Conservation (phyloP, 1,284 basidiomycete species). For the Fomitopsis schrenkii region DNA sequence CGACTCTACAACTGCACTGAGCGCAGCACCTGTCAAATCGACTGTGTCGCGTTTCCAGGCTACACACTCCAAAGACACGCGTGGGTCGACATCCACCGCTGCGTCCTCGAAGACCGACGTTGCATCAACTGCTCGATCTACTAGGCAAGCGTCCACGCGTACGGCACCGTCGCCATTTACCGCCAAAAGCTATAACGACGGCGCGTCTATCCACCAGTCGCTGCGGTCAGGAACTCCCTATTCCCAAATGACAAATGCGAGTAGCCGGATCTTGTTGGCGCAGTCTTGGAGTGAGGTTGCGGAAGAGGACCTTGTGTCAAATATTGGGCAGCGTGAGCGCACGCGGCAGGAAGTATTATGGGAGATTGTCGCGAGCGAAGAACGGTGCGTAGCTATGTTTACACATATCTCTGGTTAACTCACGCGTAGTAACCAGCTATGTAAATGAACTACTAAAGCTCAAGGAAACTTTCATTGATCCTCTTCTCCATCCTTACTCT, state of each 20-base stretch:
- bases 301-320: conserved; percentile 91
- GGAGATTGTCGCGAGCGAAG: conserved; percentile 97
- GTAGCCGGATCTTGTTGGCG: conserved; percentile 71
- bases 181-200: conserved; percentile 41
- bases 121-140: conserved; percentile 31
- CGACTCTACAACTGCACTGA: conserved; percentile 33
- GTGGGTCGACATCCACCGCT: conserved; percentile 60
- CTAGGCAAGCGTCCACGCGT: conserved; percentile 53
- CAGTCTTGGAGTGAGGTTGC: conserved; percentile 95
- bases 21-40: conserved; percentile 46
- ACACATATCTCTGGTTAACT: conserved; percentile 3
- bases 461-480: conserved; percentile 90
- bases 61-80: conserved; percentile 62
- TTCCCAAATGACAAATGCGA: conserved; percentile 65
- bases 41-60: conserved; percentile 73
- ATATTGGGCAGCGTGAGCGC: conserved; percentile 89
- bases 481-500: conserved; percentile 82
- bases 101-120: conserved; percentile 40
- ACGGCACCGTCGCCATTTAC: conserved; percentile 59
- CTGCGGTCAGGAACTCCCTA: conserved; percentile 76
- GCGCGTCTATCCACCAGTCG: conserved; percentile 53
- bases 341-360: conserved; percentile 96
- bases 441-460: conserved; percentile 86
- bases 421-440: conserved; percentile 58
- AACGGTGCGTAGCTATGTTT: conserved; percentile 57